Evolutionary conservation across 1,284 basidiomycete species (phyloP).

Genomic region (Xanthoconium separans): DNA sequence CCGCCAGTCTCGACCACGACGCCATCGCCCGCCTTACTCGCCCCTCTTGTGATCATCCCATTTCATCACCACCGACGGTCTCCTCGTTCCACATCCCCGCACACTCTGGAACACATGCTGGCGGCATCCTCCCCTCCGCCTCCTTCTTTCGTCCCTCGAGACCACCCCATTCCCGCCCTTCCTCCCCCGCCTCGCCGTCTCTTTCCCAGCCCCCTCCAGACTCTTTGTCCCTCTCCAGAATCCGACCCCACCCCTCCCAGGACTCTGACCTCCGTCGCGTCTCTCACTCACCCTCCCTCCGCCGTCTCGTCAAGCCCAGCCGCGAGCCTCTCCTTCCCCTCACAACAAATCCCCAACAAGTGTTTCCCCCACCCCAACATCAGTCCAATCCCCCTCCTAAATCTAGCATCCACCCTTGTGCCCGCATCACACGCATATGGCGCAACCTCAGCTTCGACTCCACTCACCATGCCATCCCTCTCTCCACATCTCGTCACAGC

Average conservation of each 20-base stretch:
- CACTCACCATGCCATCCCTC: constrained; percentile 16
- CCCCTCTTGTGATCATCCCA: constrained; percentile 17
- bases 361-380: neutral
- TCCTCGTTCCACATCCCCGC: constrained; percentile 24
- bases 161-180: constrained; percentile 43
- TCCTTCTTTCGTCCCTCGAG: constrained; percentile 72
- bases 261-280: constrained; percentile 34
- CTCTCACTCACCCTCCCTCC: constrained; percentile 33
- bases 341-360: constrained; percentile 16
- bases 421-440: constrained; percentile 55
- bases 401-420: constrained; percentile 41
- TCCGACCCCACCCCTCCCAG: constrained; percentile 21
- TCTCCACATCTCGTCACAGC: constrained; percentile 4
- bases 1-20: constrained; percentile 24
- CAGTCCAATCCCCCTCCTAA: constrained; percentile 22
- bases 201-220: constrained; percentile 4
- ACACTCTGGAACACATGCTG: constrained; percentile 53
- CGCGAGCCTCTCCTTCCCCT: constrained; percentile 66
- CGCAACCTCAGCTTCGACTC: constrained; percentile 59
- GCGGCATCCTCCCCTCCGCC: constrained; percentile 70
- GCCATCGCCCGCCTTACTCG: constrained; percentile 1
- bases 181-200: constrained; percentile 24
- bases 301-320: constrained; percentile 49
- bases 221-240: neutral
- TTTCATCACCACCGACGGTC: constrained; percentile 30